phyloP scores from a whole-genome alignment of 352 stramenopile species.

The Phytophthora gonapodyides region DNA sequence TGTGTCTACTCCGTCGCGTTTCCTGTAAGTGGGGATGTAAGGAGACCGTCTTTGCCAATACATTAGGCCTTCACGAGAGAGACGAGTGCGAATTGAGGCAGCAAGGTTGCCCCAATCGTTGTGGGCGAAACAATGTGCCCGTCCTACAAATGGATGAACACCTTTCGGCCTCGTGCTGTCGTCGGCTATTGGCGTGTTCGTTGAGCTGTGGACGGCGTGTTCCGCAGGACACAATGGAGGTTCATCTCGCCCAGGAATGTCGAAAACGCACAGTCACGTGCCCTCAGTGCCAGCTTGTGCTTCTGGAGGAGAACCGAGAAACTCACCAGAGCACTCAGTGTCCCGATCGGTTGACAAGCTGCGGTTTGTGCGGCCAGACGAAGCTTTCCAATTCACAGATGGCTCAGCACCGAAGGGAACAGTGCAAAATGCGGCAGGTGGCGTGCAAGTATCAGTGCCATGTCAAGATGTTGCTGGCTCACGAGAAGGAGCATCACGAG shows the following conservation, averaged over 20 bases:
- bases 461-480: conserved; percentile 50
- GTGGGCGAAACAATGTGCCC: conserved; percentile 36
- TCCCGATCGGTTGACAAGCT: conserved; percentile 49
- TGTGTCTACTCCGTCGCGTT: conserved; percentile 58
- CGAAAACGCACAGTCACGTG: conserved; percentile 49
- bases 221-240: conserved; percentile 48
- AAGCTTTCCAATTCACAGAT: conserved; percentile 44
- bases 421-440: conserved; percentile 69
- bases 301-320: conserved; percentile 45
- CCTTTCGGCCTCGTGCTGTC: conserved; percentile 33
- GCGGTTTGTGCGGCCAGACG: conserved; percentile 54
- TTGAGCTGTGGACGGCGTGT: conserved; percentile 58
- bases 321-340: conserved; percentile 45
- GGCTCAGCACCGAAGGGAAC: conserved; percentile 41
- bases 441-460: conserved; percentile 56
- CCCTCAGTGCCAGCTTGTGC: conserved; percentile 31
- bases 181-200: conserved; percentile 42
- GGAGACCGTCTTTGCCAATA: conserved; percentile 48
- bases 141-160: conserved; percentile 53
- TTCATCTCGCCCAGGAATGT: conserved; percentile 47
- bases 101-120: conserved; percentile 59
- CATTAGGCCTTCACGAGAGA: conserved; percentile 51
- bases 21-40: conserved; percentile 63
- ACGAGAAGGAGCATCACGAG: conserved; percentile 66
- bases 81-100: conserved; percentile 59